These are phyloP conservation scores for Dioszegia aurantiaca DNA, from an alignment of 768 basidiomycete genomes.

Conservation along the genomic window DNA sequence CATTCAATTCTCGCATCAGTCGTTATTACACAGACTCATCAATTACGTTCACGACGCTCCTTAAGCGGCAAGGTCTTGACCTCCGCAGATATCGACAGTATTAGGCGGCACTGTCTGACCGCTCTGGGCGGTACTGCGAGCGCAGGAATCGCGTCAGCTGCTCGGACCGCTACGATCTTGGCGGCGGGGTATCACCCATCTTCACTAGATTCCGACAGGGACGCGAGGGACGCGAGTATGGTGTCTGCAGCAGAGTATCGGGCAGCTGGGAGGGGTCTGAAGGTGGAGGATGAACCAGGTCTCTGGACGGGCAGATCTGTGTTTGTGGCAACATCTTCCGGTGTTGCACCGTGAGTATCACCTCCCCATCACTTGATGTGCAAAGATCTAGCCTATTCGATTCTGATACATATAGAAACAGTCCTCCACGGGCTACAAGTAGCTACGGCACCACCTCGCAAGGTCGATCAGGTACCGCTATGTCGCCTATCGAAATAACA, in stretches of 20 bases:
- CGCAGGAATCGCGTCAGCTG: not conserved
- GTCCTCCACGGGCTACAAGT: not conserved
- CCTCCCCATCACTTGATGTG: not conserved
- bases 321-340: slow-evolving; percentile 7
- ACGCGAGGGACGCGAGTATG: too few species aligned
- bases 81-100: not conserved
- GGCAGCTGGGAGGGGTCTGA: not conserved
- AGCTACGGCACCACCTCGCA: not conserved
- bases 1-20: too few species aligned
- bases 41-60: too few species aligned
- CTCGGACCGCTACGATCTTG: not conserved
- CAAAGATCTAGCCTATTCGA: not conserved
- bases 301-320: slow-evolving; percentile 6
- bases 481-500: slow-evolving; percentile 27
- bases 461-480: slow-evolving; percentile 1
- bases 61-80: too few species aligned
- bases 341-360: not conserved
- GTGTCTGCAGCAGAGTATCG: too few species aligned
- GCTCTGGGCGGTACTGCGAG: not conserved
- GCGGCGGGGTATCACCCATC: not conserved
- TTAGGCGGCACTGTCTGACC: not conserved
- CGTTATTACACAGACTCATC: too few species aligned
- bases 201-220: not conserved
- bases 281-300: not conserved
- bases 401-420: not conserved